phyloP scores from a whole-genome alignment of 768 basidiomycete genomes.

The Dentipellis fragilis region DNA sequence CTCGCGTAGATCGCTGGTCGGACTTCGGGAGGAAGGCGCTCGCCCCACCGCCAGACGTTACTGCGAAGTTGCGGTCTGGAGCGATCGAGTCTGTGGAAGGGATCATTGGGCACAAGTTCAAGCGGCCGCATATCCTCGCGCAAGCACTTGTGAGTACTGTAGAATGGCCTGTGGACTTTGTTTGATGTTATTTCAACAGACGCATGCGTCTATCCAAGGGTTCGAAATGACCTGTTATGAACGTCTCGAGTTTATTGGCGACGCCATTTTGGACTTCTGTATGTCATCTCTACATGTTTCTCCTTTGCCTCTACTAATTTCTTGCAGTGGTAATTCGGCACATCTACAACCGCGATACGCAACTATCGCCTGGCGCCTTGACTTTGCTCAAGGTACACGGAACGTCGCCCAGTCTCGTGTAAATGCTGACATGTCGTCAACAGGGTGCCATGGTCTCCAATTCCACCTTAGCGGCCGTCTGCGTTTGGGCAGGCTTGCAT shows the following conservation, averaged over 20 bases:
- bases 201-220: slow-evolving; percentile 52
- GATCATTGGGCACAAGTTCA: slow-evolving; percentile 56
- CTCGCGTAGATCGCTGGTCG: slow-evolving; percentile 55
- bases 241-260: slow-evolving; percentile 77
- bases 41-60: slow-evolving; percentile 32
- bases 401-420: neutral
- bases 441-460: slow-evolving; percentile 86
- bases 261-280: slow-evolving; percentile 81
- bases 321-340: slow-evolving; percentile 60
- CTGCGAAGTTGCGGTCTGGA: slow-evolving; percentile 35
- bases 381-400: slow-evolving; percentile 61
- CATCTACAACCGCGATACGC: slow-evolving; percentile 53
- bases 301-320: slow-evolving; percentile 4
- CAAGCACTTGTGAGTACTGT: slow-evolving; percentile 56
- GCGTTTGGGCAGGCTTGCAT: slow-evolving; percentile 58
- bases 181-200: slow-evolving; percentile 30
- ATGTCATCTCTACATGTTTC: slow-evolving; percentile 19
- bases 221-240: slow-evolving; percentile 55
- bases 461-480: slow-evolving; percentile 63
- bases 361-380: slow-evolving; percentile 65
- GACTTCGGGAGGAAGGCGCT: slow-evolving; percentile 50
- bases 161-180: neutral
- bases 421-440: neutral
- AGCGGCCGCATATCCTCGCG: slow-evolving; percentile 50
- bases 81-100: slow-evolving; percentile 47